Evolutionary conservation across 345 rosid species (phyloP).

Genomic region (Hevea brasiliensis): DNA sequence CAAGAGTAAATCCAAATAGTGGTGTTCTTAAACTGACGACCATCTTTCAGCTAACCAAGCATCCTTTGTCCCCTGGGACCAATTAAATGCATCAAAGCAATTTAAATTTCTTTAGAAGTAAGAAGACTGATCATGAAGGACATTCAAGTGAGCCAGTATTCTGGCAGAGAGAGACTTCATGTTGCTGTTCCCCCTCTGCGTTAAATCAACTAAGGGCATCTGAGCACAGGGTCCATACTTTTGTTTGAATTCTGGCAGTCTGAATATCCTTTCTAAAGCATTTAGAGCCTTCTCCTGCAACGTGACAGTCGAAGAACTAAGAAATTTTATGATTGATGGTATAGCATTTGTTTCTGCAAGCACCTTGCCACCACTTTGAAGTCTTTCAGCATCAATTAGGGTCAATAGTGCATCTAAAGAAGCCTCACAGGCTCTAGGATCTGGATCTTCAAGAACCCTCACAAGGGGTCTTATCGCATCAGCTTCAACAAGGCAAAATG

Average conservation of each 20-base stretch:
- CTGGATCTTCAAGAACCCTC: constrained; percentile 46
- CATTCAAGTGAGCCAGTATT: constrained; percentile 63
- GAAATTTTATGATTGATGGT: constrained; percentile 43
- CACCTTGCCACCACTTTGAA: constrained; percentile 57
- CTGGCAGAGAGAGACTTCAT: constrained; percentile 64
- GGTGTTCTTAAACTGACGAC: not conserved
- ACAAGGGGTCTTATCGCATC: constrained; percentile 54
- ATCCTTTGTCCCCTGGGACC: not conserved
- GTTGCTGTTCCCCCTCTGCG: constrained; percentile 58
- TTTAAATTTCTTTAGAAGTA: constrained; percentile 43
- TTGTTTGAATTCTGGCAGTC: constrained; percentile 53
- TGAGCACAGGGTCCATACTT: constrained; percentile 61
- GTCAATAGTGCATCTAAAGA: constrained; percentile 62
- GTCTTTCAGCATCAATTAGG: constrained; percentile 50
- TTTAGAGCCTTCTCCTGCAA: constrained; percentile 58
- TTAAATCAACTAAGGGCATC: constrained; percentile 60
- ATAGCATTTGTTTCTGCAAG: constrained; percentile 58
- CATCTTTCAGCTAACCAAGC: not conserved
- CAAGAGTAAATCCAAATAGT: not conserved
- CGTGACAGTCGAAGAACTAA: constrained; percentile 45
- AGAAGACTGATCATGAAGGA: constrained; percentile 66
- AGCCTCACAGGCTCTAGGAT: constrained; percentile 51
- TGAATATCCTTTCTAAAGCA: constrained; percentile 61
- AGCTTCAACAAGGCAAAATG: constrained; percentile 71
- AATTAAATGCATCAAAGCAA: not conserved